phyloP scores from a whole-genome alignment of 495 filamentous ascomycete species.

The Tuber melanosporum region DNA sequence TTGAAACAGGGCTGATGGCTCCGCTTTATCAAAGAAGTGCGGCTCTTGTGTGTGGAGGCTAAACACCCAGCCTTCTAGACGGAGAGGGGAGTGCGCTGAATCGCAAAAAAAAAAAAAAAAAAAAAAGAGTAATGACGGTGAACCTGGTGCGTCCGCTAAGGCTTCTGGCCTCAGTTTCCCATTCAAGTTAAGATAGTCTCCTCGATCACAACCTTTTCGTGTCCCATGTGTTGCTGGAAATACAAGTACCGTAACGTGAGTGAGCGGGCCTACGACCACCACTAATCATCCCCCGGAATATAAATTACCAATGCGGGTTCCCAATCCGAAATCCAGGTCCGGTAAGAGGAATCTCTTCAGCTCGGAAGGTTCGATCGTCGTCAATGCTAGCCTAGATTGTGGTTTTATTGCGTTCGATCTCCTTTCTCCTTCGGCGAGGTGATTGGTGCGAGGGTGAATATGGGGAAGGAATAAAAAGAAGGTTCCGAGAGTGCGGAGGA shows the following conservation, averaged over 20 bases:
- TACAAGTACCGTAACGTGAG: conserved; percentile 3
- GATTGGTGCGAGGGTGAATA: not conserved
- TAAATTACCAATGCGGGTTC: conserved; percentile 22
- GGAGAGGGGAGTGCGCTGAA: conserved; percentile 8
- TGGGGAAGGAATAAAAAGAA: not conserved
- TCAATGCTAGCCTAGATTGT: not conserved
- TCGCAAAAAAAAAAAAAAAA: not conserved
- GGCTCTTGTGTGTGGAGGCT: conserved; percentile 16
- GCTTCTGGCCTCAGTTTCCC: conserved; percentile 36
- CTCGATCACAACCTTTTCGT: conserved; percentile 32
- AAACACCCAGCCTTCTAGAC: conserved; percentile 12
- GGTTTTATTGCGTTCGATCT: not conserved
- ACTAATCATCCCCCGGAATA: conserved; percentile 25
- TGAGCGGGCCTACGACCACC: not conserved
- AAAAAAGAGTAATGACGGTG: not conserved
- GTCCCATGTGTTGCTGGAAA: conserved; percentile 37
- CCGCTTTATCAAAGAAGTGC: conserved; percentile 18
- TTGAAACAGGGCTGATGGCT: conserved; percentile 23
- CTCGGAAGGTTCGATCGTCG: not conserved
- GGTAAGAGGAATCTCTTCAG: not conserved
- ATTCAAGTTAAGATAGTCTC: conserved; percentile 36
- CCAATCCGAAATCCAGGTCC: conserved; percentile 22
- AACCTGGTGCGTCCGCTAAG: conserved; percentile 17
- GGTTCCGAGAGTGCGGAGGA: not conserved
- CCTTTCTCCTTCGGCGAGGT: not conserved